These are phyloP conservation scores for Pseudogymnoascus verrucosus DNA, from an alignment of 2,329 filamentous ascomycete genomes.

Conservation along the genomic window DNA sequence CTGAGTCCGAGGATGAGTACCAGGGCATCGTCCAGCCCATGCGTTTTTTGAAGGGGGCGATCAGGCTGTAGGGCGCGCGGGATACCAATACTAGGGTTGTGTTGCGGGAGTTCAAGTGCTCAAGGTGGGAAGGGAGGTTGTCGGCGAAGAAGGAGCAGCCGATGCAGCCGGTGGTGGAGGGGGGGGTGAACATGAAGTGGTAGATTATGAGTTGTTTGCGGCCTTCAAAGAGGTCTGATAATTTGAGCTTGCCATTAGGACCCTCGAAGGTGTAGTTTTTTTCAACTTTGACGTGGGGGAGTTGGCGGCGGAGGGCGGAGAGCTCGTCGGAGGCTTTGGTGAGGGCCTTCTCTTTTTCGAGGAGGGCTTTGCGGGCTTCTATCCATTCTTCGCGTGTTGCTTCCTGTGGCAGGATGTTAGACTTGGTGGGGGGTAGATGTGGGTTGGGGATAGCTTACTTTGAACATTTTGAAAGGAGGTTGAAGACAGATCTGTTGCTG, in stretches of 20 bases:
- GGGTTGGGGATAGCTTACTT: background rate
- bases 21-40: constrained; percentile 37
- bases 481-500: background rate
- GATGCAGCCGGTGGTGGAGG: constrained; percentile 29
- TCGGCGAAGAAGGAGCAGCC: constrained; percentile 35
- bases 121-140: constrained; percentile 29
- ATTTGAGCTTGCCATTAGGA: constrained; percentile 21
- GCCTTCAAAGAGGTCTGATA: constrained; percentile 29
- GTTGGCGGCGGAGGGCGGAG: constrained; percentile 26
- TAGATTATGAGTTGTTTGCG: constrained; percentile 35
- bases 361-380: constrained; percentile 27
- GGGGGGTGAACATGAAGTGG: constrained; percentile 39
- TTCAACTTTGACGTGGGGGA: constrained; percentile 34
- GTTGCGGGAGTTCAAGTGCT: constrained; percentile 31
- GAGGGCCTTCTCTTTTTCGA: constrained; percentile 31
- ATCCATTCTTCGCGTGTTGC: constrained; percentile 31
- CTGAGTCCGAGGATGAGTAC: constrained; percentile 30
- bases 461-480: background rate
- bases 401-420: constrained; percentile 19
- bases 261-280: constrained; percentile 32
- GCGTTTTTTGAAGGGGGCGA: constrained; percentile 30
- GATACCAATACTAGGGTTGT: constrained; percentile 34
- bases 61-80: constrained; percentile 31
- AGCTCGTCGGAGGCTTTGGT: constrained; percentile 26
- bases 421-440: background rate